These are phyloP conservation scores for Pythium rishiriense DNA, from an alignment of 352 stramenopile genomes.

Conservation along the genomic window DNA sequence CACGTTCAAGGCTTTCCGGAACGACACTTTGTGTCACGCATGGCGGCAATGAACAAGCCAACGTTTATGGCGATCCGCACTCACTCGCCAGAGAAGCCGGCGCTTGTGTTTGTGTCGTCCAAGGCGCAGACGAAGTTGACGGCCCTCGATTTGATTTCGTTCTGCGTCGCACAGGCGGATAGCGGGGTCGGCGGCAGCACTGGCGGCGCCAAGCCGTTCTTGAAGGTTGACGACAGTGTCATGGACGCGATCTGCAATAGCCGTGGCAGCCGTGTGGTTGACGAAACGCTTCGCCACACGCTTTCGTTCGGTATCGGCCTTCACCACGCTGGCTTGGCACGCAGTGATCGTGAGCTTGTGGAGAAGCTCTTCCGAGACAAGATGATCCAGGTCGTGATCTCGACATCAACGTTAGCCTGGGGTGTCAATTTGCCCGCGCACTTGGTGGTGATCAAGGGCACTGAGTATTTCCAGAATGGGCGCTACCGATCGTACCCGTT, in stretches of 20 bases:
- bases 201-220: slow-evolving; percentile 91
- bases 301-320: slow-evolving; percentile 98
- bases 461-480: slow-evolving; percentile 94
- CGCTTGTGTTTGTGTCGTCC: slow-evolving; percentile 98
- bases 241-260: slow-evolving; percentile 81
- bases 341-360: slow-evolving; percentile 94
- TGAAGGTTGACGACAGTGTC: slow-evolving; percentile 90
- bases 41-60: slow-evolving; percentile 99
- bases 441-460: slow-evolving; percentile 99
- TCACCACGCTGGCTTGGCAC: slow-evolving; percentile 93
- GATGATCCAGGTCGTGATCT: slow-evolving; percentile 96
- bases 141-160: slow-evolving; percentile 97
- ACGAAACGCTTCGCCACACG: slow-evolving; percentile 94
- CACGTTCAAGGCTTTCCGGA: slow-evolving; percentile 97
- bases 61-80: slow-evolving; percentile 97
- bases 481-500: slow-evolving; percentile 98
- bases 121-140: slow-evolving; percentile 97
- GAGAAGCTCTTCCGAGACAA: slow-evolving; percentile 95
- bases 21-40: slow-evolving; percentile 96
- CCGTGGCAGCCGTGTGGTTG: slow-evolving; percentile 73
- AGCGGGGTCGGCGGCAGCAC: slow-evolving; percentile 63
- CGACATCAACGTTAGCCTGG: slow-evolving; percentile 93
- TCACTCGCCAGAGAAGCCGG: slow-evolving; percentile 92
- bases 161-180: slow-evolving; percentile 64
- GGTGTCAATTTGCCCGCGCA: slow-evolving; percentile 97